Percentiles rank a stretch among this genome's conserved stretches.
Evolutionary conservation across 352 stramenopile species (phyloP).

Genomic region (Peronospora tabacina): DNA sequence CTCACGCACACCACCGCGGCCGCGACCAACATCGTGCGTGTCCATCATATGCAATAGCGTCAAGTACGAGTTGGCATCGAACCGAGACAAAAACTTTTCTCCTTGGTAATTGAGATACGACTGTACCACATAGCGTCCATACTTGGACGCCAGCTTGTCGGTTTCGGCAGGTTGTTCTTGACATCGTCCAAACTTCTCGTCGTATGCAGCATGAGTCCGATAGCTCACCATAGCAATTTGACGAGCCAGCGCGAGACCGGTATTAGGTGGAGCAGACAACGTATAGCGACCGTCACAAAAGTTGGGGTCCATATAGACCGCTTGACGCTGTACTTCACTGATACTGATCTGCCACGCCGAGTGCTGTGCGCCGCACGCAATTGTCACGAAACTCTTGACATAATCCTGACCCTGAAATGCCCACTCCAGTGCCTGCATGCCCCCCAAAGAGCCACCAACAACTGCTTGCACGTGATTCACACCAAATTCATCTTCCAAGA

Average conservation of each 20-base stretch:
- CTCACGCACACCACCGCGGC: slow-evolving; percentile 66
- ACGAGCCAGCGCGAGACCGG: slow-evolving; percentile 87
- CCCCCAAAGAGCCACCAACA: slow-evolving; percentile 93
- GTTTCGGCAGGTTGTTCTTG: slow-evolving; percentile 20
- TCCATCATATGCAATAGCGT: slow-evolving; percentile 95
- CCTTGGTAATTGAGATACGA: slow-evolving; percentile 89
- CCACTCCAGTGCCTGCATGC: slow-evolving; percentile 97
- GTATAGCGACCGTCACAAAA: slow-evolving; percentile 85
- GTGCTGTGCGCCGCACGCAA: slow-evolving; percentile 91
- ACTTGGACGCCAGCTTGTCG: slow-evolving; percentile 19
- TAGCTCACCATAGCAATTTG: slow-evolving; percentile 97
- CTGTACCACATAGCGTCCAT: slow-evolving; percentile 65
- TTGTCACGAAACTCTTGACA: slow-evolving; percentile 87
- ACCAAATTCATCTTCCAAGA: slow-evolving; percentile 86
- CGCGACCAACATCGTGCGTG: slow-evolving; percentile 89
- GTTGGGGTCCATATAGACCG: slow-evolving; percentile 92
- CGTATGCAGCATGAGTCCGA: slow-evolving; percentile 88
- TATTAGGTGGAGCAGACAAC: slow-evolving; percentile 44
- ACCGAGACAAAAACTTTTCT: slow-evolving; percentile 92
- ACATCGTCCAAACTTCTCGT: slow-evolving; percentile 89
- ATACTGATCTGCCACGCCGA: slow-evolving; percentile 96
- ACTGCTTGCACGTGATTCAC: slow-evolving; percentile 85
- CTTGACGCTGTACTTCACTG: slow-evolving; percentile 91
- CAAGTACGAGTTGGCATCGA: slow-evolving; percentile 94
- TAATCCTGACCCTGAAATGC: slow-evolving; percentile 79